phyloP scores from a whole-genome alignment of 2,329 filamentous ascomycete genomes.

The Apiospora sp. region DNA sequence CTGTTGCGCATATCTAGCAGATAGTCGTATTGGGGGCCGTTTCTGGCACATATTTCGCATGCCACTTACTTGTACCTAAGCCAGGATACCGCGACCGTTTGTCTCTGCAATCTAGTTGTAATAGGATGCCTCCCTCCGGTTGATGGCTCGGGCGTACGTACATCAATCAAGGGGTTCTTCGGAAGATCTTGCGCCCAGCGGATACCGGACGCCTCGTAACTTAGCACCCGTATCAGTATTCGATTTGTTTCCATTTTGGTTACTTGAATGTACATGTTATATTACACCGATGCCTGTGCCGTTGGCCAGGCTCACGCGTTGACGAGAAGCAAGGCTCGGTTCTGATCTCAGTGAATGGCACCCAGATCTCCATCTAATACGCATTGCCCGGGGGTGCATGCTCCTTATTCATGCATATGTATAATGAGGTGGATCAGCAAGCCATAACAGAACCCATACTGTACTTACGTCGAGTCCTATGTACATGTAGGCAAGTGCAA shows the following conservation, averaged over 20 bases:
- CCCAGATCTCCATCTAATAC: constrained; percentile 2
- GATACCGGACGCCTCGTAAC: not conserved
- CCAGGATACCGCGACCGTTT: not conserved
- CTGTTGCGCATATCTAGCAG: not conserved
- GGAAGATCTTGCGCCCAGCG: not conserved
- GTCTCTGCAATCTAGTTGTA: not conserved
- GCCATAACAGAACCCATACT: not conserved
- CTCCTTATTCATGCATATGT: constrained; percentile 8
- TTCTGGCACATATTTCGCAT: constrained; percentile 12
- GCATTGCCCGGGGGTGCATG: not conserved
- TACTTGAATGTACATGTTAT: not conserved
- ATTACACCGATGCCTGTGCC: constrained; percentile 7
- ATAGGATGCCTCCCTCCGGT: constrained; percentile 1
- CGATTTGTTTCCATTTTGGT: not conserved
- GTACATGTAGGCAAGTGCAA: not conserved
- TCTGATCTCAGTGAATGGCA: not conserved
- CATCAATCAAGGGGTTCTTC: constrained; percentile 15
- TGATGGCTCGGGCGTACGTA: constrained; percentile 17
- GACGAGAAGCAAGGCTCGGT: constrained; percentile 8
- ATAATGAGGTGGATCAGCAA: not conserved
- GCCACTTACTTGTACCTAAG: not conserved
- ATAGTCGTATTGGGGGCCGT: not conserved
- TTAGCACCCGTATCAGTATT: not conserved
- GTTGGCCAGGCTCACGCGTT: not conserved
- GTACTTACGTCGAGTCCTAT: not conserved